Evolutionary conservation across 208 protist species (phyloP).

Genomic region (Wallacemonas sp.): DNA sequence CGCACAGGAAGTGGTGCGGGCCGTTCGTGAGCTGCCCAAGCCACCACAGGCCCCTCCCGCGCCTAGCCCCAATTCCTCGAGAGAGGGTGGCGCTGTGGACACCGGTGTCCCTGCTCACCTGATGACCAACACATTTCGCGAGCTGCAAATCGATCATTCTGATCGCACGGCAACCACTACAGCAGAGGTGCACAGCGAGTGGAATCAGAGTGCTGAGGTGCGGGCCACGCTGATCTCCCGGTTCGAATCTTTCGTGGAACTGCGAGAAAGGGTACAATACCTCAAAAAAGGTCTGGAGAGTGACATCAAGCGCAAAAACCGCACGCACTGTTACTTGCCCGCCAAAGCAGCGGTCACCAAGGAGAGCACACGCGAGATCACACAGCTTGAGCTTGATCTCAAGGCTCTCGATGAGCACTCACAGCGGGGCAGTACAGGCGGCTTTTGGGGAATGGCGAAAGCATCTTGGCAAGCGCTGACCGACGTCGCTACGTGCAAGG

Average conservation of each 20-base stretch:
- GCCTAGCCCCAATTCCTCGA: background rate
- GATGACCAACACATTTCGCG: slow-evolving; percentile 13
- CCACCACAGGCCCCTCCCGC: slow-evolving; percentile 13
- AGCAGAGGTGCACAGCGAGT: background rate
- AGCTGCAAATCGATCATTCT: slow-evolving; percentile 16
- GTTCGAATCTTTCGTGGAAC: slow-evolving; percentile 20
- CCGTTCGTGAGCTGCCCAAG: slow-evolving; percentile 43
- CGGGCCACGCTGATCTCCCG: background rate
- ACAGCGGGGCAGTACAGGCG: slow-evolving; percentile 17
- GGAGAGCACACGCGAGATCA: slow-evolving; percentile 11
- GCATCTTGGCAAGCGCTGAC: slow-evolving; percentile 33
- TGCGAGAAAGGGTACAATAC: slow-evolving; percentile 10
- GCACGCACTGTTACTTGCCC: slow-evolving; percentile 41
- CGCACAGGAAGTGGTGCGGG: slow-evolving; percentile 28
- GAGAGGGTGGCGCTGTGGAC: background rate
- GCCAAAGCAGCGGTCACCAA: slow-evolving; percentile 2
- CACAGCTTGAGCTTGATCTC: slow-evolving; percentile 17
- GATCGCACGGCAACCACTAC: background rate
- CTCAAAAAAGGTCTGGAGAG: slow-evolving; percentile 19
- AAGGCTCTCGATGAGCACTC: slow-evolving; percentile 30
- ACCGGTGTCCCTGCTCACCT: slow-evolving; percentile 2
- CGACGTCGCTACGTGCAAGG: slow-evolving; percentile 54
- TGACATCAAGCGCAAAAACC: slow-evolving; percentile 66
- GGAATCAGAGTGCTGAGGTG: slow-evolving; percentile 12
- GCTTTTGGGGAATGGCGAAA: slow-evolving; percentile 24